Percentiles rank a stretch among this genome's conserved stretches.
These are phyloP conservation scores for Inga laurina DNA, from an alignment of 306 rosid genomes.

Conservation along the genomic window DNA sequence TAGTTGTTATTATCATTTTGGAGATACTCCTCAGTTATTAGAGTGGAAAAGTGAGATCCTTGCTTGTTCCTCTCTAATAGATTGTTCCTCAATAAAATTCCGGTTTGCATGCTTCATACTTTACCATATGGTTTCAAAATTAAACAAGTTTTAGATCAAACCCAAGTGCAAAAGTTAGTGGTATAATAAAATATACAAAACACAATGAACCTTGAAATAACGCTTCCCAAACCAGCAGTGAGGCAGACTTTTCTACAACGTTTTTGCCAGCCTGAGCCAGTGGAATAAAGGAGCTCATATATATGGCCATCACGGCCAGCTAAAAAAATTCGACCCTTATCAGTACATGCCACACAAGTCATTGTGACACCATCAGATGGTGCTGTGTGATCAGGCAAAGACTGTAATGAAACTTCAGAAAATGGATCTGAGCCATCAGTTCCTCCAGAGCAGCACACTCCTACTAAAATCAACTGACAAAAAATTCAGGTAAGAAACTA, in stretches of 20 bases:
- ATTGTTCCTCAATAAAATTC: neutral
- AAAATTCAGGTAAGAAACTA: constrained; percentile 44
- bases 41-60: neutral
- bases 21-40: neutral
- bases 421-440: constrained; percentile 83
- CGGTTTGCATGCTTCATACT: neutral
- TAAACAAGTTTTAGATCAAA: neutral
- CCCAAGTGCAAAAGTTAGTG: constrained; percentile 13
- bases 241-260: constrained; percentile 88
- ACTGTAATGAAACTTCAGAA: constrained; percentile 88
- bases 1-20: neutral
- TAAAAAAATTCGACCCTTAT: constrained; percentile 86
- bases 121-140: constrained; percentile 9
- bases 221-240: constrained; percentile 93
- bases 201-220: constrained; percentile 77
- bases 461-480: constrained; percentile 82
- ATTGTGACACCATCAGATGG: constrained; percentile 95
- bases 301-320: constrained; percentile 99
- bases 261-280: constrained; percentile 95
- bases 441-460: constrained; percentile 93
- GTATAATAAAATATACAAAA: constrained; percentile 23
- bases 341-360: constrained; percentile 87
- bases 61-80: neutral
- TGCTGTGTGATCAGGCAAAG: constrained; percentile 85
- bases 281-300: constrained; percentile 84